Evolutionary conservation across 1,284 basidiomycete species (phyloP).

Genomic region (Fistulinella cinereoalba): DNA sequence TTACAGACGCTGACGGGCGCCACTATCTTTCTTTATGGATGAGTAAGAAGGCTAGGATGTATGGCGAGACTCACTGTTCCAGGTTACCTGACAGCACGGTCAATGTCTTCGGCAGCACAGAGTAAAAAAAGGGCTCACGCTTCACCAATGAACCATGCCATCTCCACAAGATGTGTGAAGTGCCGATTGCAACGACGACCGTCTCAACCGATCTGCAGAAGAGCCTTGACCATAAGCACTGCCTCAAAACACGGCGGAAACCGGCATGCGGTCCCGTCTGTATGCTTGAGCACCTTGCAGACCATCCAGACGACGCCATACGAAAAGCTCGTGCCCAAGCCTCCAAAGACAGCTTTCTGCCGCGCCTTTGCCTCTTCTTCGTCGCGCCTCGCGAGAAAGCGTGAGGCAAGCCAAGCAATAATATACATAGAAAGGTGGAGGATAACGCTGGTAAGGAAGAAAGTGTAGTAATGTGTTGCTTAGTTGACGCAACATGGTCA

Average conservation of each 20-base stretch:
- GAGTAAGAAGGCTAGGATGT: not conserved
- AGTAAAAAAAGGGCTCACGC: constrained; percentile 27
- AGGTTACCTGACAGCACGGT: constrained; percentile 1
- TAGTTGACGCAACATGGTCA: constrained; percentile 7
- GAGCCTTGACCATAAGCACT: not conserved
- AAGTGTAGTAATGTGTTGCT: constrained; percentile 8
- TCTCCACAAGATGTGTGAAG: constrained; percentile 29
- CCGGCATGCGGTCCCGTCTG: not conserved
- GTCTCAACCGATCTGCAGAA: not conserved
- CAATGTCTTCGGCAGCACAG: not conserved
- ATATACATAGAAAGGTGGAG: constrained; percentile 39
- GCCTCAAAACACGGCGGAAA: not conserved
- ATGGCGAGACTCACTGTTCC: not conserved
- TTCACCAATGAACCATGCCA: constrained; percentile 48
- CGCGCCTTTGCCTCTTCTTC: constrained; percentile 45
- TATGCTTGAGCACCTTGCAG: not conserved
- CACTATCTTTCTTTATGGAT: constrained; percentile 26
- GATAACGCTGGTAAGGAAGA: constrained; percentile 12
- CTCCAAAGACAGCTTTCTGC: constrained; percentile 42
- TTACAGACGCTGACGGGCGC: constrained; percentile 37
- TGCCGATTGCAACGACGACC: not conserved
- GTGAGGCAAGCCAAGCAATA: constrained; percentile 30
- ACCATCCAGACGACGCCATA: constrained; percentile 13
- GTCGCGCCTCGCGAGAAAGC: constrained; percentile 31
- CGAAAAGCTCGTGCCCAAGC: constrained; percentile 37